Conservation (phyloP, 352 stramenopile species). For the Globisporangium irregulare region DNA sequence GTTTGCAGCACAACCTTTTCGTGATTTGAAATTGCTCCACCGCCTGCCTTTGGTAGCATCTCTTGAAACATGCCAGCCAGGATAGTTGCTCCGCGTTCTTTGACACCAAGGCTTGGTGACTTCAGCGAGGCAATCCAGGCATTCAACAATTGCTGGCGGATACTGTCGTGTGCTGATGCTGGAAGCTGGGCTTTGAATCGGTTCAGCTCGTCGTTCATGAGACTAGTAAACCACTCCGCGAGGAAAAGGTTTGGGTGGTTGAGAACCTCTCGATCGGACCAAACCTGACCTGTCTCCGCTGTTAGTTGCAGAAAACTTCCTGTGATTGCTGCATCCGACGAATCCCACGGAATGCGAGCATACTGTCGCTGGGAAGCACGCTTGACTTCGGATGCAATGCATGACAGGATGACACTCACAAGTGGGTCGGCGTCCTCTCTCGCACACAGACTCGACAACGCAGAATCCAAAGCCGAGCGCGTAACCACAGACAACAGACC, state of each 20-base stretch:
- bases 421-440: conserved; percentile 29
- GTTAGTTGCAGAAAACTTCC: conserved; percentile 71
- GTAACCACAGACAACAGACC: conserved; percentile 46
- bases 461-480: conserved; percentile 40
- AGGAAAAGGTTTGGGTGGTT: conserved; percentile 85
- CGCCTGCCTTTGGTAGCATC: conserved; percentile 50
- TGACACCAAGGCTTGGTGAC: conserved; percentile 83
- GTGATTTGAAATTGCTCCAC: conserved; percentile 19
- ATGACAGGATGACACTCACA: conserved; percentile 51
- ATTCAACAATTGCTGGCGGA: conserved; percentile 66
- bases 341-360: conserved; percentile 81
- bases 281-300: conserved; percentile 58
- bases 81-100: conserved; percentile 80
- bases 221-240: conserved; percentile 77
- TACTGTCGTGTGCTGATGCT: conserved; percentile 37
- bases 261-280: conserved; percentile 81
- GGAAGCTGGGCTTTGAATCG: conserved; percentile 39
- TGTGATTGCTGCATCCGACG: conserved; percentile 62
- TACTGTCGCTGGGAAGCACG: conserved; percentile 75
- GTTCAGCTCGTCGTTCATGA: conserved; percentile 65
- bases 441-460: conserved; percentile 21
- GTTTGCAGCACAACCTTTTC: conserved; percentile 28
- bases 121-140: conserved; percentile 84
- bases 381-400: conserved; percentile 62
- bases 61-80: conserved; percentile 74